Evolutionary conservation across 129 eudicot species (phyloP), one percentile per base, ranked within the genome.

Genomic region (Deinandra increscens): DNA sequence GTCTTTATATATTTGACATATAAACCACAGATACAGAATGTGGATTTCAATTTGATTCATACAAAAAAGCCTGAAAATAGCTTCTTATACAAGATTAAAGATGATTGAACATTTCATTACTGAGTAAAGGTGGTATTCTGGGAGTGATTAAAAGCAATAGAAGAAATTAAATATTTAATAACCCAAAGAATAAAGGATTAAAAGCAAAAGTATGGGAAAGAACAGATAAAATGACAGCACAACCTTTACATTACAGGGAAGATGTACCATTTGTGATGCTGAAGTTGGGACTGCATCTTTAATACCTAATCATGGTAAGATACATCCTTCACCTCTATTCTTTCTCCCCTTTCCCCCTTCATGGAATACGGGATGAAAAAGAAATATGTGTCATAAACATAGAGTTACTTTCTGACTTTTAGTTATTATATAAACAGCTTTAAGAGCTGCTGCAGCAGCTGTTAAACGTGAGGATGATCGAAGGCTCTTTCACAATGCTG

Each of bases 381-480:
- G 23, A 62, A 14, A n/a, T 9, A 2, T 10, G 14, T 9, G 31
- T 43, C 55, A 4, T 19, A 36, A 45, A 73, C 29, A 7, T 70
- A 11, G 6, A 13, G 10, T 50, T 26, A 33, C 10, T 60, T 11
- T 50, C 50, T 69, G 65, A 15, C 42, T 10, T 18, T 62, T 64
- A 33, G 64, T 68, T 59, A 59, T 59, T 69, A 34, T 63, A 37
- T 81, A 10, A 45, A 63, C 85, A 92, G 98, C 91, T 76, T 72
- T 92, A 68, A 92, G 98, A 84, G 96, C 98, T 50, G 98, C 98
- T 14, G 96, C 98, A 49, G 76, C 85, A 72, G 95, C 98, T 63
- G 96, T 89, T 64, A 92, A 84, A 84, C 89, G 91, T 48, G 98
- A 92, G 87, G 96, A 92, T 88, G 96, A 92, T 69, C 81, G 89